Conservation (phyloP, 1,284 basidiomycete genomes). For the Cystobasidium sp. region DNA sequence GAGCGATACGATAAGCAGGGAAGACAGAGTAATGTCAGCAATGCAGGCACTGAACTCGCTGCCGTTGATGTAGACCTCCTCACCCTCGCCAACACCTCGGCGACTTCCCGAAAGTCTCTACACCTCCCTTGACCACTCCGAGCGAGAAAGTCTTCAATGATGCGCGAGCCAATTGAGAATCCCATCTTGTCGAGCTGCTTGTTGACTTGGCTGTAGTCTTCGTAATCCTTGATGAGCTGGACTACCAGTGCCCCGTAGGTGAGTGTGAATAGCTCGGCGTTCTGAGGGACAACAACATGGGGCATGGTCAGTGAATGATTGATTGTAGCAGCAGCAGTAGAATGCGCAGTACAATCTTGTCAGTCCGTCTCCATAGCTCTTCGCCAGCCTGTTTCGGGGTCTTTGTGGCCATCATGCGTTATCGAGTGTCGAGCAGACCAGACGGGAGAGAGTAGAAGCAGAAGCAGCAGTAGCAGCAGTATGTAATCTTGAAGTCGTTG, state of each 20-base stretch:
- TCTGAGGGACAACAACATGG: conserved; percentile 56
- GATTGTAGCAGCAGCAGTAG: background rate
- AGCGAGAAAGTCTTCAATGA: conserved; percentile 98
- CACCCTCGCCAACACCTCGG: conserved; percentile 89
- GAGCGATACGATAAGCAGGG: background rate
- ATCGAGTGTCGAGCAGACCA: background rate
- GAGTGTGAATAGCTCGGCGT: conserved; percentile 93
- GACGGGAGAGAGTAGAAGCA: background rate
- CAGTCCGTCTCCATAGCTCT: conserved; percentile 46
- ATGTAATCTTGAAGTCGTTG: background rate
- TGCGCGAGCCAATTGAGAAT: conserved; percentile 93
- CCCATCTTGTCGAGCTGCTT: conserved; percentile 74
- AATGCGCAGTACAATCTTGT: conserved; percentile 37
- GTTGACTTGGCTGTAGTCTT: conserved; percentile 86
- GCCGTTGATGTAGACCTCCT: conserved; percentile 45
- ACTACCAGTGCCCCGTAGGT: conserved; percentile 98
- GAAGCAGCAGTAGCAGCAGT: background rate
- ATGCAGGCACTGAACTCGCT: background rate
- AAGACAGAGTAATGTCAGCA: background rate
- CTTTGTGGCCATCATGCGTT: conserved; percentile 18
- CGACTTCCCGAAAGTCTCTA: conserved; percentile 87
- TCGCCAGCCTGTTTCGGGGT: conserved; percentile 42
- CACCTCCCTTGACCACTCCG: conserved; percentile 83
- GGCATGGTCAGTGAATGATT: background rate
- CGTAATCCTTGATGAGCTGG: conserved; percentile 98